Percentiles rank a stretch among this genome's conserved stretches.
phyloP scores from a whole-genome alignment of 495 filamentous ascomycete genomes.

The Neurospora sp. region DNA sequence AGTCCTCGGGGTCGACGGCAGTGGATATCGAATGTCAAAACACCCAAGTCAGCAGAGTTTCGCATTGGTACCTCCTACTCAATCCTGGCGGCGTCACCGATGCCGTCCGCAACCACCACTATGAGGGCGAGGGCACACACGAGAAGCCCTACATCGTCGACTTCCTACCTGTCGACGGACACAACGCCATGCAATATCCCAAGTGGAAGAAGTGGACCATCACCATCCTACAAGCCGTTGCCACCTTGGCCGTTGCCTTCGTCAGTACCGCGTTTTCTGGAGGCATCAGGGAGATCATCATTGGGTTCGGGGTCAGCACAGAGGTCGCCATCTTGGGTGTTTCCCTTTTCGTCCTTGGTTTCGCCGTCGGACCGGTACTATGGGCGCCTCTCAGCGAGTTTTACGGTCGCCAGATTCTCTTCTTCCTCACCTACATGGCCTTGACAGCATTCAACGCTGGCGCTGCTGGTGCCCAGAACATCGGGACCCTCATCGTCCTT shows the following conservation, averaged over 20 bases:
- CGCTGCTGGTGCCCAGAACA: constrained; percentile 50
- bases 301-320: constrained; percentile 46
- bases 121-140: constrained; percentile 59
- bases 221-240: constrained; percentile 51
- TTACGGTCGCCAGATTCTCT: constrained; percentile 64
- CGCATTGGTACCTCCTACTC: constrained; percentile 20
- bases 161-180: constrained; percentile 60
- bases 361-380: constrained; percentile 55
- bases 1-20: not conserved
- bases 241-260: constrained; percentile 65
- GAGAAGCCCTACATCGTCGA: constrained; percentile 67
- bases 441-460: constrained; percentile 63
- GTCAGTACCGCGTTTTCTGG: constrained; percentile 69
- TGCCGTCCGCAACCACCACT: constrained; percentile 46
- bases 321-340: constrained; percentile 57
- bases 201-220: constrained; percentile 58
- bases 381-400: constrained; percentile 56
- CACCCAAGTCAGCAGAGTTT: constrained; percentile 3
- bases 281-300: constrained; percentile 52
- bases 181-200: constrained; percentile 62
- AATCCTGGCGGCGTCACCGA: constrained; percentile 29
- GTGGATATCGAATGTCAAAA: constrained; percentile 17
- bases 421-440: constrained; percentile 50
- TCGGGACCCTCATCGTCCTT: constrained; percentile 56
- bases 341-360: constrained; percentile 66